Conservation (phyloP, 441 rosid genomes). For the Populus trichocarpa region DNA sequence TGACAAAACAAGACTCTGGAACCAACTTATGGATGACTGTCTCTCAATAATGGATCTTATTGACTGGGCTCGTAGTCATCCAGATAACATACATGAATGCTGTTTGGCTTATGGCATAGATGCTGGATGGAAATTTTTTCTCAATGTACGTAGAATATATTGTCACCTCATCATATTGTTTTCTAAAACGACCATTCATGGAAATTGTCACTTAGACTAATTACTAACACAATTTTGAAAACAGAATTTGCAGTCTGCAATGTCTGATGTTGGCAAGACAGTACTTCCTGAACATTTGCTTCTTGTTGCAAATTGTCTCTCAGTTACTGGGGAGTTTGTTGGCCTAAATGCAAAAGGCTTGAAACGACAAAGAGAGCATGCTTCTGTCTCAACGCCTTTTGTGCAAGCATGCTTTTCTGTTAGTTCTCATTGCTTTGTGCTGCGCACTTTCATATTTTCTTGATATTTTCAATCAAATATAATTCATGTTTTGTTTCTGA, state of each 20-base stretch:
- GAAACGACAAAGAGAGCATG: conserved; percentile 58
- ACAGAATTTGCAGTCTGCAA: conserved; percentile 77
- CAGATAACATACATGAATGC: conserved; percentile 74
- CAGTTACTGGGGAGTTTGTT: conserved; percentile 89
- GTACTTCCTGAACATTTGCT: conserved; percentile 70
- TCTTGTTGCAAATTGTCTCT: conserved; percentile 68
- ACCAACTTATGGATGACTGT: conserved; percentile 57
- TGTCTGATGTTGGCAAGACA: conserved; percentile 79
- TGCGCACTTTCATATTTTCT: conserved; percentile 1
- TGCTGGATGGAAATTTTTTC: conserved; percentile 70
- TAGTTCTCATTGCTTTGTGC: conserved; percentile 25
- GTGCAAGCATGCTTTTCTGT: conserved; percentile 96
- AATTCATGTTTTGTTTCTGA: conserved; percentile 5
- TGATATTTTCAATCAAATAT: background rate
- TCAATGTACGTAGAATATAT: conserved; percentile 49
- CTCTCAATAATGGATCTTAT: conserved; percentile 69
- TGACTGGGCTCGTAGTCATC: conserved; percentile 93
- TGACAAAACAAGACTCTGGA: conserved; percentile 58
- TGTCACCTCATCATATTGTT: conserved; percentile 13
- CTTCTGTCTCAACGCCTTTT: conserved; percentile 67
- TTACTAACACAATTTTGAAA: conserved; percentile 8
- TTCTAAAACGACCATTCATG: background rate
- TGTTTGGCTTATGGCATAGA: conserved; percentile 76
- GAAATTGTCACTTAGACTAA: conserved; percentile 1
- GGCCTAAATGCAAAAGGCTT: conserved; percentile 78